Evolutionary conservation across 352 stramenopile genomes (phyloP).

Genomic region (Pythium scleroteichum): DNA sequence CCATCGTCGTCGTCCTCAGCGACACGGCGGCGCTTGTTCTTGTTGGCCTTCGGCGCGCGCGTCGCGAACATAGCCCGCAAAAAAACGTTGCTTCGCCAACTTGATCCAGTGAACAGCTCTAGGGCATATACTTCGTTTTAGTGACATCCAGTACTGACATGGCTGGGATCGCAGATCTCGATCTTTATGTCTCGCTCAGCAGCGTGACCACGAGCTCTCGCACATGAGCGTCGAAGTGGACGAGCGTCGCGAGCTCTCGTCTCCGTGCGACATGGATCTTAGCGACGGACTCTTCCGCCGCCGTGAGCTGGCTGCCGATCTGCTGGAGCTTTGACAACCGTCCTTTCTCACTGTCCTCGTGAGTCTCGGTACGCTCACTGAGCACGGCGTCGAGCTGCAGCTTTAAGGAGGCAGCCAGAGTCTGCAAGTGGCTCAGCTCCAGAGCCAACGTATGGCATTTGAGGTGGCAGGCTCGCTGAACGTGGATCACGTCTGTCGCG

Average conservation of each 20-base stretch:
- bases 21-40: slow-evolving; percentile 48
- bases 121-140: background rate
- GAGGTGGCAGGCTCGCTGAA: slow-evolving; percentile 7
- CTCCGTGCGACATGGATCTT: background rate
- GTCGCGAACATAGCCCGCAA: slow-evolving; percentile 39
- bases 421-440: slow-evolving; percentile 1
- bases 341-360: background rate
- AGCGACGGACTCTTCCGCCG: background rate
- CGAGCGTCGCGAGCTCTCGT: slow-evolving; percentile 11
- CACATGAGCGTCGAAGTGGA: slow-evolving; percentile 23
- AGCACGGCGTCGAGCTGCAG: slow-evolving; percentile 5
- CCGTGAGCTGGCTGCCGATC: slow-evolving; percentile 4
- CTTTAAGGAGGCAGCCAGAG: background rate
- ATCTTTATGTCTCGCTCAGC: background rate
- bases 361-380: background rate
- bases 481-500: slow-evolving; percentile 2
- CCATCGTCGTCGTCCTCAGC: slow-evolving; percentile 29
- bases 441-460: slow-evolving; percentile 5
- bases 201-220: slow-evolving; percentile 10
- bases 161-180: background rate
- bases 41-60: slow-evolving; percentile 40
- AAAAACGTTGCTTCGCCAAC: background rate
- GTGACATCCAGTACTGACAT: background rate
- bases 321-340: background rate
- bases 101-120: background rate